Percentiles rank a stretch among this genome's conserved stretches.
phyloP scores from a whole-genome alignment of 768 basidiomycete species.

The Lactarius psammicola region DNA sequence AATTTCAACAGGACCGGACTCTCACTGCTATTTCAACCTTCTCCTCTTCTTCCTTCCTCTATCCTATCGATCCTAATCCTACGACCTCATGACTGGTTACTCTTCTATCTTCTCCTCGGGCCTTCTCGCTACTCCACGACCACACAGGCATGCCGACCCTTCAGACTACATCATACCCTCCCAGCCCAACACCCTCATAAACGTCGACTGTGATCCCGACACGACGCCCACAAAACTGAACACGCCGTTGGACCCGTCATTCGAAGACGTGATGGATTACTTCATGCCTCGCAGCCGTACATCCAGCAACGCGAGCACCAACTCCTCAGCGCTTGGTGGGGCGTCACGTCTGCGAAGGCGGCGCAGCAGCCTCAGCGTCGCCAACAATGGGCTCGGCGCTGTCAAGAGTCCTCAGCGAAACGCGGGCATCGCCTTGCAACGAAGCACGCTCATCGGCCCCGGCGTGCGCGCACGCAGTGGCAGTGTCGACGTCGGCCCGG shows the following conservation, averaged over 20 bases:
- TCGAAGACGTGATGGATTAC: conserved; percentile 33
- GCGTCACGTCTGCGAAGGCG: conserved; percentile 53
- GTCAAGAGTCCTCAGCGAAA: conserved; percentile 58
- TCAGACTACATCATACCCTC: conserved; percentile 29
- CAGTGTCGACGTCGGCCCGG: conserved; percentile 13
- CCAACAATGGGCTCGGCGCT: conserved; percentile 50
- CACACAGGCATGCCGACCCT: conserved; percentile 26
- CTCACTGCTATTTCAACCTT: too few relatives aligned
- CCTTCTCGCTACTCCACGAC: conserved; percentile 51
- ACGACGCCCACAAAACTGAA: conserved; percentile 39
- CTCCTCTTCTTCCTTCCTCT: not conserved
- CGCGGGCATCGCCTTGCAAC: conserved; percentile 49
- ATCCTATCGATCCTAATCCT: too few relatives aligned
- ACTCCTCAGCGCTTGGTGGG: conserved; percentile 19
- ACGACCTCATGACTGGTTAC: conserved; percentile 44
- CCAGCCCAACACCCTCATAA: conserved; percentile 32
- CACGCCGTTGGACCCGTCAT: conserved; percentile 28
- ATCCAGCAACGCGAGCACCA: conserved; percentile 29
- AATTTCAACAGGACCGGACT: not conserved
- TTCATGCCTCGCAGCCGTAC: conserved; percentile 35
- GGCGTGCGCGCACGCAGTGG: conserved; percentile 22
- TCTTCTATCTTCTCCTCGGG: conserved; percentile 72
- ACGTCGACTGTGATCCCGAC: conserved; percentile 39
- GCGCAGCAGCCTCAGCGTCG: conserved; percentile 60
- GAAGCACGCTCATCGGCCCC: conserved; percentile 45